These are phyloP conservation scores for Boletellus ananiceps DNA, from an alignment of 768 basidiomycete genomes.

Conservation along the genomic window DNA sequence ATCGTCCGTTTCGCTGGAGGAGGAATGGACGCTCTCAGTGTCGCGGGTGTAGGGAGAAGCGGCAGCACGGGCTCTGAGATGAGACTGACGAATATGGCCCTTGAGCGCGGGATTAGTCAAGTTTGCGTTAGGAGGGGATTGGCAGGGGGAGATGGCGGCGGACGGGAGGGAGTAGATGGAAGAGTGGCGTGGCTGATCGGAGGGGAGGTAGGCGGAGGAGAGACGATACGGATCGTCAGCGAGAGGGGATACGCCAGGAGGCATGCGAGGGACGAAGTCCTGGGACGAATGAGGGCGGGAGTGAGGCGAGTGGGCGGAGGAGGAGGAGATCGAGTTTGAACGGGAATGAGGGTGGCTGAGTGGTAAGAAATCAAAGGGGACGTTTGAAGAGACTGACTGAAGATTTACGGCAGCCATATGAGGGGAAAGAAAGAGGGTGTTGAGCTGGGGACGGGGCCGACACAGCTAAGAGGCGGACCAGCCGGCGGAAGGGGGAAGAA, in stretches of 20 bases:
- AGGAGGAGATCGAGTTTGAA: slow-evolving; percentile 72
- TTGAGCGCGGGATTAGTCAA: slow-evolving; percentile 73
- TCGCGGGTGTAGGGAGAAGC: slow-evolving; percentile 86
- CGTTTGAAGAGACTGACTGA: slow-evolving; percentile 62
- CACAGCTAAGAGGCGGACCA: slow-evolving; percentile 49
- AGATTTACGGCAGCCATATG: slow-evolving; percentile 71
- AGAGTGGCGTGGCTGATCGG: slow-evolving; percentile 44
- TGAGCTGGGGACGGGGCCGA: slow-evolving; percentile 28
- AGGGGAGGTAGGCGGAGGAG: slow-evolving; percentile 46
- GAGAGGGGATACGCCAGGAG: slow-evolving; percentile 45
- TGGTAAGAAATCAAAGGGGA: slow-evolving; percentile 70
- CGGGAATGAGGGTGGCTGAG: slow-evolving; percentile 63
- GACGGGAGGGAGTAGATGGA: slow-evolving; percentile 41
- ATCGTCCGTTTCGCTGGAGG: slow-evolving; percentile 87
- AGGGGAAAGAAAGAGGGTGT: slow-evolving; percentile 36
- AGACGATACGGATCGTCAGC: slow-evolving; percentile 70
- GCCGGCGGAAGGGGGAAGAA: slow-evolving; percentile 34
- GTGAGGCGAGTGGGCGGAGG: slow-evolving; percentile 65
- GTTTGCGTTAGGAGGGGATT: slow-evolving; percentile 75
- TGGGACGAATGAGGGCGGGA: slow-evolving; percentile 80
- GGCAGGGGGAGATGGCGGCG: slow-evolving; percentile 42
- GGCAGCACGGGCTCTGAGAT: slow-evolving; percentile 74
- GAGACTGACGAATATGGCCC: slow-evolving; percentile 68
- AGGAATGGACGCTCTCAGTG: slow-evolving; percentile 81
- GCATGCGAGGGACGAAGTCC: slow-evolving; percentile 53